These are phyloP conservation scores for Sphagnum fallax DNA, from an alignment of 228 moss, liverwort and hornwort genomes.

Conservation along the genomic window DNA sequence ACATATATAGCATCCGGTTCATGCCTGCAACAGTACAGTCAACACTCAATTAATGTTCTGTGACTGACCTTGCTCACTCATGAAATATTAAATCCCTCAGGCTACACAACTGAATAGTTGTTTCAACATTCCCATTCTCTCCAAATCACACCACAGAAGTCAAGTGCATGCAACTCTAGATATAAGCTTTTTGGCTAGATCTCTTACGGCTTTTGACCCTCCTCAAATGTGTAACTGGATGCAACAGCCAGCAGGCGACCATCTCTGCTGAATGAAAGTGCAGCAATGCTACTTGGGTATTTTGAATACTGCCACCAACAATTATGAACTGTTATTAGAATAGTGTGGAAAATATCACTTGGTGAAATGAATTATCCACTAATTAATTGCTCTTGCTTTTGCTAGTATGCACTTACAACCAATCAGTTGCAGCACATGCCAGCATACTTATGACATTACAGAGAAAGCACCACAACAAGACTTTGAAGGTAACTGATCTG, in stretches of 20 bases:
- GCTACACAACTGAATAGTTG: background rate
- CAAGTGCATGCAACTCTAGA: too few species aligned
- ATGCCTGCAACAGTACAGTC: constrained; percentile 33
- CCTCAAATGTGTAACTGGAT: constrained; percentile 82
- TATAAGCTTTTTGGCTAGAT: too few species aligned
- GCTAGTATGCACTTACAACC: too few species aligned
- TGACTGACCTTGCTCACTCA: background rate
- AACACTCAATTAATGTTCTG: background rate
- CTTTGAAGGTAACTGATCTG: too few species aligned
- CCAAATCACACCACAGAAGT: background rate
- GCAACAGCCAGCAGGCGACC: constrained; percentile 84
- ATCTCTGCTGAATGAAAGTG: constrained; percentile 84
- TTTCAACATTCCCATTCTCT: too few species aligned
- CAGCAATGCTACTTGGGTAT: constrained; percentile 71
- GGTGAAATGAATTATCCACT: too few species aligned
- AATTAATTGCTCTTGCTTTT: too few species aligned
- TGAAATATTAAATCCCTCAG: background rate
- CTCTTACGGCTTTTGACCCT: constrained; percentile 65
- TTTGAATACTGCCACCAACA: constrained; percentile 57
- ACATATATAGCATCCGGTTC: constrained; percentile 67
- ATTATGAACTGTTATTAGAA: too few species aligned
- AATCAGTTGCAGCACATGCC: too few species aligned
- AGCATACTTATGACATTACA: too few species aligned
- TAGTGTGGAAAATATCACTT: too few species aligned
- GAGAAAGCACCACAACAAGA: too few species aligned